Conservation (phyloP, 2,329 filamentous ascomycete species). For the Trichoderma endophyticum region DNA sequence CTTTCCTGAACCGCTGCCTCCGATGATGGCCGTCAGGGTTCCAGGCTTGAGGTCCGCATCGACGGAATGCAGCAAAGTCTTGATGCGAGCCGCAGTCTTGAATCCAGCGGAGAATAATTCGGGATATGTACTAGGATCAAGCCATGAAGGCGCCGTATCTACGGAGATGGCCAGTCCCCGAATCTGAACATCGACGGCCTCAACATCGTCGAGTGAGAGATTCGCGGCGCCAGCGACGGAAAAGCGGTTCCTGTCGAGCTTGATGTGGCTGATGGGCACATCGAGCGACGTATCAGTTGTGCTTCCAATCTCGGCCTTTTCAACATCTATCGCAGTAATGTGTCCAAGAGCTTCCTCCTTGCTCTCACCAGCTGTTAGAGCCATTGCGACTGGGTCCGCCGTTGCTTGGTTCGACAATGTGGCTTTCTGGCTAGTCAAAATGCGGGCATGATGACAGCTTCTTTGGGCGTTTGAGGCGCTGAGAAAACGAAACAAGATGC, state of each 20-base stretch:
- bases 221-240: constrained; percentile 35
- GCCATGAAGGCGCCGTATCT: constrained; percentile 54
- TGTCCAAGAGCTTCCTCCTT: not conserved
- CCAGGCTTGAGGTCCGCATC: constrained; percentile 62
- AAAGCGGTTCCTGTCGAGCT: constrained; percentile 24
- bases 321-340: constrained; percentile 23
- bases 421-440: constrained; percentile 1
- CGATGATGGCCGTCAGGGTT: constrained; percentile 71
- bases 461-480: not conserved
- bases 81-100: constrained; percentile 38
- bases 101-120: constrained; percentile 39
- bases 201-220: constrained; percentile 51
- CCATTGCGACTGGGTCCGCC: not conserved
- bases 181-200: constrained; percentile 52
- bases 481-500: not conserved
- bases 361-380: not conserved
- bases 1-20: constrained; percentile 71
- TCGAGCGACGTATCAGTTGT: constrained; percentile 34
- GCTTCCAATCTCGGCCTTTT: constrained; percentile 34
- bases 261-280: constrained; percentile 16
- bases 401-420: not conserved
- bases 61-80: constrained; percentile 60
- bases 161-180: constrained; percentile 55
- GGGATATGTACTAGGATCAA: constrained; percentile 47
- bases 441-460: not conserved